Conservation (phyloP, 83 land plant genomes). For the Thuja plicata region DNA sequence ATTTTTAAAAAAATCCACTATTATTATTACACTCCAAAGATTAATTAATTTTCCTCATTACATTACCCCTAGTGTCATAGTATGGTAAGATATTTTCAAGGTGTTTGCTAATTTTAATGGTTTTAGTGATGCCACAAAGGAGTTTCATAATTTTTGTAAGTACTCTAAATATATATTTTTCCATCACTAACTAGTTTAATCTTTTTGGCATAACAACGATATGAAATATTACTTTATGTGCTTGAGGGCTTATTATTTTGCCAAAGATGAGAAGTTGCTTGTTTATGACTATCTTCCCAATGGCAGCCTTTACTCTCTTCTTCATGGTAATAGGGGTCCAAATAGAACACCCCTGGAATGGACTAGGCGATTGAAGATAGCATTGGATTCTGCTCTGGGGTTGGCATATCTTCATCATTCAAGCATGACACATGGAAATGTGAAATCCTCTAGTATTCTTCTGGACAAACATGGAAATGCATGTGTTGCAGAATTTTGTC, state of each 20-base stretch:
- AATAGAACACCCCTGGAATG: slow-evolving; percentile 56
- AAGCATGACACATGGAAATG: slow-evolving; percentile 66
- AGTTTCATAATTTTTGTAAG: too few species aligned
- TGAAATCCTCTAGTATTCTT: slow-evolving; percentile 71
- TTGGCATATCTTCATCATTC: slow-evolving; percentile 51
- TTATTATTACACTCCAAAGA: too few species aligned
- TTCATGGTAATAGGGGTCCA: slow-evolving; percentile 68
- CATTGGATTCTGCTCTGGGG: slow-evolving; percentile 61
- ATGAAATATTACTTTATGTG: too few species aligned
- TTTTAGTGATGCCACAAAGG: too few species aligned
- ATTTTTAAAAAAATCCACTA: too few species aligned
- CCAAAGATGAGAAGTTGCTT: slow-evolving; percentile 67
- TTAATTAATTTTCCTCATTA: too few species aligned
- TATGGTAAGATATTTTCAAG: too few species aligned
- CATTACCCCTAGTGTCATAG: too few species aligned
- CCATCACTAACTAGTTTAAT: too few species aligned
- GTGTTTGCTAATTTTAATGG: too few species aligned
- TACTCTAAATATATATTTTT: too few species aligned
- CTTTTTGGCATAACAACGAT: too few species aligned
- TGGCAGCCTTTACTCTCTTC: slow-evolving; percentile 49
- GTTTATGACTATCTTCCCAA: slow-evolving; percentile 50
- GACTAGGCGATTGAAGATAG: slow-evolving; percentile 54
- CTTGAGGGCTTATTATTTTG: slow-evolving; percentile 62
- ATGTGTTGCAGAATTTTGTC: slow-evolving; percentile 58
- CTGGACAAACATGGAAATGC: slow-evolving; percentile 40